Conservation (phyloP, 768 basidiomycete genomes). For the Auriscalpium orientale region DNA sequence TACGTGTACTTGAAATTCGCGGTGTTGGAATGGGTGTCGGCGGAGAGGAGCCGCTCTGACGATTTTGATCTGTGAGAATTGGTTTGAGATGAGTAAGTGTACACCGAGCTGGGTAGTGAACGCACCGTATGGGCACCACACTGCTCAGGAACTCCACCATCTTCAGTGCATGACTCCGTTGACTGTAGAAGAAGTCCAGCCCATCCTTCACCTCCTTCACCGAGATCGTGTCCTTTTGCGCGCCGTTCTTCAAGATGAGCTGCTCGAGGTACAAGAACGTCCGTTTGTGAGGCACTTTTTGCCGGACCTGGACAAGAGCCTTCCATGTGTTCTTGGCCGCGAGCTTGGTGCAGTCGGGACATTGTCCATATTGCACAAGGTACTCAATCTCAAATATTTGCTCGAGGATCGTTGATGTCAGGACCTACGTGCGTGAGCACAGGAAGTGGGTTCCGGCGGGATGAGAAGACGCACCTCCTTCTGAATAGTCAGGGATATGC, state of each 20-base stretch:
- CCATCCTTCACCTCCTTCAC: conserved; percentile 93
- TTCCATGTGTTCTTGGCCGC: conserved; percentile 99
- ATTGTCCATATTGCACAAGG: conserved; percentile 91
- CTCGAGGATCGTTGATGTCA: conserved; percentile 91
- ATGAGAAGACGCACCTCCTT: conserved; percentile 66
- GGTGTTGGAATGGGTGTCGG: conserved; percentile 86
- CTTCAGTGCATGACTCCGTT: conserved; percentile 85
- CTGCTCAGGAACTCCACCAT: conserved; percentile 91
- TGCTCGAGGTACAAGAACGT: conserved; percentile 98
- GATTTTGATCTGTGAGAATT: conserved; percentile 61
- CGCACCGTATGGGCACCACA: conserved; percentile 83
- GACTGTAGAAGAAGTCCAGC: conserved; percentile 93
- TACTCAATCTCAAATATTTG: conserved; percentile 97
- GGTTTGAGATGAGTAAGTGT: neutral
- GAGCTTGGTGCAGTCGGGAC: conserved; percentile 85
- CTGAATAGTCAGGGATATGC: conserved; percentile 93
- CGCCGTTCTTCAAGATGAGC: conserved; percentile 91
- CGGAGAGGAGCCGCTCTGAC: conserved; percentile 90
- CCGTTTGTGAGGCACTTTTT: conserved; percentile 96
- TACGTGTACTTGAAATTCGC: conserved; percentile 97
- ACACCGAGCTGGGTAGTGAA: neutral
- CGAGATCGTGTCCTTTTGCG: conserved; percentile 92
- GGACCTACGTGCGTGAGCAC: conserved; percentile 43
- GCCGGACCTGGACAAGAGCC: conserved; percentile 95
- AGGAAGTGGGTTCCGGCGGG: neutral